phyloP scores from a whole-genome alignment of 2,329 filamentous ascomycete genomes.

The Chaetomiaceae sp. region DNA sequence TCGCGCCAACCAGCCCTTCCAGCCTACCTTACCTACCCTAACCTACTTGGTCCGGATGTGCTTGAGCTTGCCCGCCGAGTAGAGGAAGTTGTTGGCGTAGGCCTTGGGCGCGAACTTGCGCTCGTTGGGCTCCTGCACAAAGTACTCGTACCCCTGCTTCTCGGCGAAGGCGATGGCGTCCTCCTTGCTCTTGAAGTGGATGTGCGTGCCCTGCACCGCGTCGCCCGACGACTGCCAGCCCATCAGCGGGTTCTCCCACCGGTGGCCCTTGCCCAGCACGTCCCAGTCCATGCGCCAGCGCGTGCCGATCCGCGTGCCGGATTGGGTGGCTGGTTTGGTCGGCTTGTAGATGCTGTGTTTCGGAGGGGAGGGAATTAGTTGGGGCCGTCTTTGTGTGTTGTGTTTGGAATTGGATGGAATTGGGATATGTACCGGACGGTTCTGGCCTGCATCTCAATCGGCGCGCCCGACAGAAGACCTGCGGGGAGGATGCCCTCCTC shows the following conservation, averaged over 20 bases:
- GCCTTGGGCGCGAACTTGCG: conserved; percentile 84
- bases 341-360: conserved; percentile 93
- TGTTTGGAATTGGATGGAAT: not conserved
- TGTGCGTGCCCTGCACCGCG: conserved; percentile 86
- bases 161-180: conserved; percentile 93
- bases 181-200: conserved; percentile 90
- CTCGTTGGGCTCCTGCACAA: conserved; percentile 92
- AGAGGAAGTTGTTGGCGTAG: conserved; percentile 94
- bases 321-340: conserved; percentile 92
- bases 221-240: conserved; percentile 97
- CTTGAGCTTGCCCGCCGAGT: conserved; percentile 82
- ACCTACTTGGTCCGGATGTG: conserved; percentile 71
- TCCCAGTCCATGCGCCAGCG: conserved; percentile 99
- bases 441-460: conserved; percentile 86
- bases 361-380: conserved; percentile 1
- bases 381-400: not conserved
- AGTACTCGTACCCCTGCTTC: conserved; percentile 99
- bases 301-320: conserved; percentile 76
- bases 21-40: not conserved
- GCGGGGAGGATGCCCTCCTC: conserved; percentile 77
- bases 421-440: conserved; percentile 71
- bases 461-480: conserved; percentile 84
- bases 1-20: too few species aligned
- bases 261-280: conserved; percentile 81
- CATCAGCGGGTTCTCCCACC: conserved; percentile 98